Percentiles rank a stretch among this genome's conserved stretches.
These are phyloP conservation scores for Chaetoceros tenuissimus DNA, from an alignment of 108 stramenopile species.

Conservation along the genomic window DNA sequence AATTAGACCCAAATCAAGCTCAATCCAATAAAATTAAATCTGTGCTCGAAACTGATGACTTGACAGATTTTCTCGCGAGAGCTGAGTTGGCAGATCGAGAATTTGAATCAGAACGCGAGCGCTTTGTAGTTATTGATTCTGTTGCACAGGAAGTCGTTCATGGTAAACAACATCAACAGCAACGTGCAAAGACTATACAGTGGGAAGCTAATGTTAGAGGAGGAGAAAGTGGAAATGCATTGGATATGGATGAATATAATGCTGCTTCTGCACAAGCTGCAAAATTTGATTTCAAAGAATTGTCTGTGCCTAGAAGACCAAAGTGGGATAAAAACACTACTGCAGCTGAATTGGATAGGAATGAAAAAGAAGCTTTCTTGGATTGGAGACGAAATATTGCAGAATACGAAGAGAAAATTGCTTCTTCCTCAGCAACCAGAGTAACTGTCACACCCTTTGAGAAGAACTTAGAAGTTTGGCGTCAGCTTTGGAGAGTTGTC, in stretches of 20 bases:
- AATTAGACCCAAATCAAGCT: constrained; percentile 13
- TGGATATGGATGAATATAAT: no score
- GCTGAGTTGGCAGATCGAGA: constrained; percentile 90
- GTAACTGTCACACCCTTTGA: constrained; percentile 94
- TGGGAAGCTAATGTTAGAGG: no score
- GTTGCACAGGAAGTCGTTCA: constrained; percentile 28
- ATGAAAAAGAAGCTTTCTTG: constrained; percentile 89
- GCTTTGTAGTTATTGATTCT: constrained; percentile 50
- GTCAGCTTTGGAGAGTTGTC: constrained; percentile 97
- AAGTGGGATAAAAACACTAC: constrained; percentile 87
- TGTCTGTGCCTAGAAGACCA: constrained; percentile 90
- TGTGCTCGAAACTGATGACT: constrained; percentile 82
- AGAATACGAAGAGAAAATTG: constrained; percentile 71
- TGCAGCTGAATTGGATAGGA: constrained; percentile 72
- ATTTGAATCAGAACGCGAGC: constrained; percentile 80
- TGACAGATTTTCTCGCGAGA: constrained; percentile 90
- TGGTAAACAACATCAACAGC: neutral
- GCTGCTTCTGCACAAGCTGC: neutral
- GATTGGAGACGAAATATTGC: constrained; percentile 94
- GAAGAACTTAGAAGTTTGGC: constrained; percentile 98
- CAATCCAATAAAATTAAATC: constrained; percentile 48
- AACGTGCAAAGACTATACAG: neutral
- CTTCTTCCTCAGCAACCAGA: constrained; percentile 17
- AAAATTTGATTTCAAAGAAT: constrained; percentile 80
- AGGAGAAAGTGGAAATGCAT: no score